Evolutionary conservation across 2,329 filamentous ascomycete genomes (phyloP), one percentile per base, ranked within the genome.

Genomic region (Nemania sp.): DNA sequence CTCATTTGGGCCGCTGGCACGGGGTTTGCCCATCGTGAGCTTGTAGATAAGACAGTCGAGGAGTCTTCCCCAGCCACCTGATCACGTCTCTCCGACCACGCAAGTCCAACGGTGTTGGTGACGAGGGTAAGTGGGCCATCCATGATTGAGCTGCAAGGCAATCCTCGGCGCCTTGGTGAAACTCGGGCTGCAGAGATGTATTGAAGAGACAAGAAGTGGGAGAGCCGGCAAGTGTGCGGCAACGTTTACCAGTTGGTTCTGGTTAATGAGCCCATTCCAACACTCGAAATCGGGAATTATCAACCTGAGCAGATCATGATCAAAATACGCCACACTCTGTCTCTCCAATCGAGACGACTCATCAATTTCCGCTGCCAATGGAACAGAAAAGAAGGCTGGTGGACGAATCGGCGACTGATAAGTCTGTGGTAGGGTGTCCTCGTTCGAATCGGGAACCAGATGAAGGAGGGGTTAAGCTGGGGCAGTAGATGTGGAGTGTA

Each of bases 71-170:
- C 82, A 53, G 83, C 83, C 56, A 81, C 79, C 76, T 82, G 80
- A 71, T 80, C 83, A 73, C 79, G 80, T 72, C 77, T 80, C 72
- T 83, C 82, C 64, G 82, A 80, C 85, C 85, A 86, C 66, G 78
- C 73, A 66, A 83, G 73, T 65, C 82, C 81, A 74, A 80, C 78
- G 73, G 81, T 79, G 74, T 82, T 81, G 65, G 80, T 76, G 70
- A 80, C 75, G 69, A 82, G 78, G 73, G 80, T 76, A 74, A 83
- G 77, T 76, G 80, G 77, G 72, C 74, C 79, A 72, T 86, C 81
- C 85, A 87, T 87, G 73, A 77, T 79, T 81, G 80, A 63, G 18
- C 52, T 59, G 24, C 80, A 82, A 75, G 80, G 73, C 81, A 79
- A 76, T 79, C 77, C 79, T 74, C 76, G 78, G 82, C 84, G 71